phyloP scores from a whole-genome alignment of 2,329 filamentous ascomycete species.

The Cryphonectria naterciae region DNA sequence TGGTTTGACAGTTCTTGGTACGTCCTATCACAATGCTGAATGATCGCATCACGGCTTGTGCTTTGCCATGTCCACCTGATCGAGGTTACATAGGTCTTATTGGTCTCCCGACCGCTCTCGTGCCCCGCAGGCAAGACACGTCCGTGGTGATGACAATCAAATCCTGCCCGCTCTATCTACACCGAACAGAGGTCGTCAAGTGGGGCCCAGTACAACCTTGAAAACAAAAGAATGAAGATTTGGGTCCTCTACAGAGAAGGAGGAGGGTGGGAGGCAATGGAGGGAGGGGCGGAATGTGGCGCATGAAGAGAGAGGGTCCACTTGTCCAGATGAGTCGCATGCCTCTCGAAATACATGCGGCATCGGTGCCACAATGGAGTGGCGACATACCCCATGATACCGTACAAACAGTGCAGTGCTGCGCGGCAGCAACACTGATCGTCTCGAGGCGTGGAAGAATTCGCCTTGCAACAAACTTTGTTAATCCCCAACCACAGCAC shows the following conservation, averaged over 20 bases:
- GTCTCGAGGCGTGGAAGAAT: background rate
- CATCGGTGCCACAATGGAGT: background rate
- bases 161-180: background rate
- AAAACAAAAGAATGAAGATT: background rate
- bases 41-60: background rate
- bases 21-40: background rate
- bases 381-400: background rate
- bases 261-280: background rate
- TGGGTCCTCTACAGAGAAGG: background rate
- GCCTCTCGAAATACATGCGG: slow-evolving; percentile 1
- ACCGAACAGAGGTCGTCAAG: background rate
- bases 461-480: background rate
- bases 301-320: background rate
- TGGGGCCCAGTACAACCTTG: slow-evolving; percentile 3
- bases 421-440: too few relatives aligned
- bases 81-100: background rate
- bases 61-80: background rate
- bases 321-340: background rate
- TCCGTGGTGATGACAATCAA: slow-evolving; percentile 7
- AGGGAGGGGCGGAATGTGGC: background rate
- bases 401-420: background rate
- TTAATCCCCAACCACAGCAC: background rate
- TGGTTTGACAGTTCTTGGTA: background rate
- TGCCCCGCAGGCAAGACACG: slow-evolving; percentile 8
- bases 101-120: background rate